These are phyloP conservation scores for Vachellia collinsii DNA, from an alignment of 306 rosid species.

Conservation along the genomic window DNA sequence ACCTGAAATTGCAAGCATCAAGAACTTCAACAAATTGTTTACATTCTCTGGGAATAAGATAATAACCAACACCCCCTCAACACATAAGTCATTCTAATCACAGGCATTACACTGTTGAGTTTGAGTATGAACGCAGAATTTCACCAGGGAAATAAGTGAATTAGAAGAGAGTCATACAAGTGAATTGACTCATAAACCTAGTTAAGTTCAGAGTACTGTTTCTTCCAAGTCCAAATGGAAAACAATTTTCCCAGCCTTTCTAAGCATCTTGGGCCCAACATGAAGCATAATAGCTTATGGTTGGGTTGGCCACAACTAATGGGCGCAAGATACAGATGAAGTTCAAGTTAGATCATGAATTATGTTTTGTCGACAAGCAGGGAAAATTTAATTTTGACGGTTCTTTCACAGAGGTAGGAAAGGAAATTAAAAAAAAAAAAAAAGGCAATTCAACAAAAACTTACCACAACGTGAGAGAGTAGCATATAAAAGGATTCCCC, in stretches of 20 bases:
- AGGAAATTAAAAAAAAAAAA: not conserved
- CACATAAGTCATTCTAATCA: too few species aligned
- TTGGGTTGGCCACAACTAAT: not conserved
- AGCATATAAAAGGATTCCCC: slow-evolving; percentile 91
- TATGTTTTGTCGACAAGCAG: not conserved
- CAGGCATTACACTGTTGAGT: not conserved
- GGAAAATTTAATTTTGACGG: slow-evolving; percentile 15
- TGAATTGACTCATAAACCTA: not conserved
- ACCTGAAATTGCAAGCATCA: slow-evolving; percentile 47
- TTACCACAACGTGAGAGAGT: slow-evolving; percentile 69
- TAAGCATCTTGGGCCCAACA: not conserved
- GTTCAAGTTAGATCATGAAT: not conserved
- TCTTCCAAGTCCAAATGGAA: not conserved
- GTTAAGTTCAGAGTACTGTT: not conserved
- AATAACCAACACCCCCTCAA: not conserved
- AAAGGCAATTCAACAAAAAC: slow-evolving; percentile 44
- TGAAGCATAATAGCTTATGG: not conserved
- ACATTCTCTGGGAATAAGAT: not conserved
- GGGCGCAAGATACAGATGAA: not conserved
- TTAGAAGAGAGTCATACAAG: not conserved
- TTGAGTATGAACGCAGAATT: not conserved
- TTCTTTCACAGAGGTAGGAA: slow-evolving; percentile 21
- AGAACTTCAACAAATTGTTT: not conserved
- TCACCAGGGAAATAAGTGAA: not conserved
- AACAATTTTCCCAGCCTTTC: not conserved